These are phyloP conservation scores for Anisodus tanguticus DNA, from an alignment of 257 asterid genomes.

Conservation along the genomic window DNA sequence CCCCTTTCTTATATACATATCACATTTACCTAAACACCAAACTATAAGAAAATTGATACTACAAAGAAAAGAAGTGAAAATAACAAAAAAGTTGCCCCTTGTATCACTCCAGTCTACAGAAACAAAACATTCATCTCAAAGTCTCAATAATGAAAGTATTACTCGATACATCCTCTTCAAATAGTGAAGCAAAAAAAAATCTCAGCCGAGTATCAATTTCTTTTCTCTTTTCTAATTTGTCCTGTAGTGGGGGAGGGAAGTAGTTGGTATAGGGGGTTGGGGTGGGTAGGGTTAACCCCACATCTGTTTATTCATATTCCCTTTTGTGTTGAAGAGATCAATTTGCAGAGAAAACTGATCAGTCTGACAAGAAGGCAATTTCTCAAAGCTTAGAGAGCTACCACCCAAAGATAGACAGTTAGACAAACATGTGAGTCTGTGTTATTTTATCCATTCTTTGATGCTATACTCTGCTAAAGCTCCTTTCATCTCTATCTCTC, in stretches of 20 bases:
- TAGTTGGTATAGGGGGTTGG: background rate
- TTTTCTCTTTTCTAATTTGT: background rate
- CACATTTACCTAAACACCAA: background rate
- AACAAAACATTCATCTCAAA: background rate
- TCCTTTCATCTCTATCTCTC: slow-evolving; percentile 30
- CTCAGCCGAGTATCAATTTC: background rate
- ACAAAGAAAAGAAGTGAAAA: background rate
- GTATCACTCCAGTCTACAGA: background rate
- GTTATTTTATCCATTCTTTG: slow-evolving; percentile 36
- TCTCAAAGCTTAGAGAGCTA: slow-evolving; percentile 38
- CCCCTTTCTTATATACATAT: too few species aligned
- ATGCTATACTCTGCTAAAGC: slow-evolving; percentile 35
- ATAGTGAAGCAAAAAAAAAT: background rate
- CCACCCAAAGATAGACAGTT: slow-evolving; percentile 34
- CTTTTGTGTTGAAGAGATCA: slow-evolving; percentile 37
- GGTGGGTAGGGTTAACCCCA: slow-evolving; percentile 40
- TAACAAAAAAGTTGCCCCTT: background rate
- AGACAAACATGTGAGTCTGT: slow-evolving; percentile 46
- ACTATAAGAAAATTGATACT: background rate
- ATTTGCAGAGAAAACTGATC: slow-evolving; percentile 37
- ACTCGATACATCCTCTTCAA: background rate
- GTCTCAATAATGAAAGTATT: background rate
- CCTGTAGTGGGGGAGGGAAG: background rate
- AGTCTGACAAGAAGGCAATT: slow-evolving; percentile 60
- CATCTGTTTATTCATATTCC: slow-evolving; percentile 31